Evolutionary conservation across 164 flowering plant species (phyloP), one percentile per base, ranked within the genome.

Genomic region (Magnolia sinica): DNA sequence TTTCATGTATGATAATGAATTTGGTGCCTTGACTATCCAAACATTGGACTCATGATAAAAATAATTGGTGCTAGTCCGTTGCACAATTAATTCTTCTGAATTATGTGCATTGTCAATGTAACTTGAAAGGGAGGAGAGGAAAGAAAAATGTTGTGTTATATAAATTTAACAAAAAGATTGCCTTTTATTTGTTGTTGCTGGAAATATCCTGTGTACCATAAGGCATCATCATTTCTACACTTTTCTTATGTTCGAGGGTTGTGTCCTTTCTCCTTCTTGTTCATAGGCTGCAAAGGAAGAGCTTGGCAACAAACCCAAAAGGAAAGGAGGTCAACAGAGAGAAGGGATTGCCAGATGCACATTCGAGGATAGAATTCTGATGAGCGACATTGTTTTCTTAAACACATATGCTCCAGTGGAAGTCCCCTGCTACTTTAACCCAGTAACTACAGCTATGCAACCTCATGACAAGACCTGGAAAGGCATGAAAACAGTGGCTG

Each of bases 311-410:
- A 76, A 84, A 76, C 87, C 88, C 1, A 87, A 82, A 76, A 90
- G 76, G 85, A 92, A 83, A 81, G 97, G 90, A 64, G 93, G 91
- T n/a, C 68, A 23, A 45, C 80, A 84, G 23, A 82, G 77, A 77
- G 97, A 90, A 82, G 98, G 98, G 71, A 89, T 92, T 81, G 99
- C 91, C n/a, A 85, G 99, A 83, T 96, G 99, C 88, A 94, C 98
- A 2, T 96, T 96, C 83, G 99, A 96, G 88, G 99, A 96, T 76
- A 87, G 79, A 78, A 91, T 96, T 72, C 84, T 89, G 76, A 96
- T 92, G 98, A 92, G 96, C 70, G 99, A 96, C 84, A 88, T 92
- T 67, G 97, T 96, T 67, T 94, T 90, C 82, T 75, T 96, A 82
- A 89, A 95, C 31, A 94, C 97, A 55, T 94, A 97, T 98, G 87